Percentiles rank a stretch among this genome's conserved stretches.
phyloP scores from a whole-genome alignment of 2,329 filamentous ascomycete genomes.

The Madurella fahalii region DNA sequence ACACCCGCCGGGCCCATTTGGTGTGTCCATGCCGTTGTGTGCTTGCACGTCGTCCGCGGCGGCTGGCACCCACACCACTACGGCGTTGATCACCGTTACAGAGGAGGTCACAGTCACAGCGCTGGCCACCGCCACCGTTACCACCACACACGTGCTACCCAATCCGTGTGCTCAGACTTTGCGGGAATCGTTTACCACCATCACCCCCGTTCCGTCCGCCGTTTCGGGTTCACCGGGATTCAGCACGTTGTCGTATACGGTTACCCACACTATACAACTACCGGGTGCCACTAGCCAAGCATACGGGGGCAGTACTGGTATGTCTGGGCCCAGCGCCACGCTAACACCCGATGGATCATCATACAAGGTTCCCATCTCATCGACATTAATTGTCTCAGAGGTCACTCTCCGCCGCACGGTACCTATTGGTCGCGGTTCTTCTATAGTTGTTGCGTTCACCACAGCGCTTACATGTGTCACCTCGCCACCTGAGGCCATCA shows the following conservation, averaged over 20 bases:
- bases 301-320: neutral
- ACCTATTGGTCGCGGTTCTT: constrained; percentile 14
- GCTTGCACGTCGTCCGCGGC: constrained; percentile 10
- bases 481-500: constrained; percentile 9
- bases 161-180: no score
- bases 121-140: constrained; percentile 7
- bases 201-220: constrained; percentile 19
- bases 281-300: neutral
- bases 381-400: constrained; percentile 12
- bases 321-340: neutral
- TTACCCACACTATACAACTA: constrained; percentile 19
- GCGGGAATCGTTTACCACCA: no score
- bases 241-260: constrained; percentile 15
- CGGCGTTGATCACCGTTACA: no score
- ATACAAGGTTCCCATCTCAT: neutral
- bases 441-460: constrained; percentile 17
- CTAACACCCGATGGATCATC: neutral
- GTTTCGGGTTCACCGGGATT: constrained; percentile 8
- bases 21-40: constrained; percentile 9
- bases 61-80: constrained; percentile 19
- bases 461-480: constrained; percentile 7
- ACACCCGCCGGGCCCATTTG: neutral
- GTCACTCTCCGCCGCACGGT: constrained; percentile 18
- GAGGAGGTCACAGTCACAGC: constrained; percentile 2
- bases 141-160: constrained; percentile 7